Conservation (phyloP, 106 monocot species). For the Alisma plantagoaquatica region DNA sequence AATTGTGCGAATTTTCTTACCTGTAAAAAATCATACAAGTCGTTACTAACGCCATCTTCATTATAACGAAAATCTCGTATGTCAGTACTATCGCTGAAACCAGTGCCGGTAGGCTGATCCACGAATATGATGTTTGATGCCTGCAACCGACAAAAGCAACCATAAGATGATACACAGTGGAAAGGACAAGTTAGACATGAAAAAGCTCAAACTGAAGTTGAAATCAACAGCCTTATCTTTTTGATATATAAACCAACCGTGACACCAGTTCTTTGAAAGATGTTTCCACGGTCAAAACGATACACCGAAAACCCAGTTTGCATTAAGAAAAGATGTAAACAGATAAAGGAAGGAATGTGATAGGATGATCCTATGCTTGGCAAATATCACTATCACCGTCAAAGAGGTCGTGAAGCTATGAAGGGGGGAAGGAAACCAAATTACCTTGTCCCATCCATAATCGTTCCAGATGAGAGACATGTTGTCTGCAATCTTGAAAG, state of each 20-base stretch:
- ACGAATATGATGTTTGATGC: constrained; percentile 42
- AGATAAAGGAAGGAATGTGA: neutral
- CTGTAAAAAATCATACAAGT: constrained; percentile 44
- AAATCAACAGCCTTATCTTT: neutral
- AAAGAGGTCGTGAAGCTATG: too few species aligned
- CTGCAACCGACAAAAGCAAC: too few species aligned
- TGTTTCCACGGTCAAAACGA: too few species aligned
- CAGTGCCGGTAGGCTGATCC: constrained; percentile 48
- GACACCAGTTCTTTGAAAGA: too few species aligned
- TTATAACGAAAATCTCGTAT: constrained; percentile 31
- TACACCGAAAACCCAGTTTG: too few species aligned
- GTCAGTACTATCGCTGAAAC: constrained; percentile 42
- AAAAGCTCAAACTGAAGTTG: too few species aligned
- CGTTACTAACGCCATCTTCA: constrained; percentile 36
- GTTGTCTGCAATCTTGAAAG: constrained; percentile 44
- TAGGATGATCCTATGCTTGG: too few species aligned
- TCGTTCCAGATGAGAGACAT: constrained; percentile 56
- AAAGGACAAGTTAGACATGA: too few species aligned
- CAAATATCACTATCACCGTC: too few species aligned
- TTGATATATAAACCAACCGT: too few species aligned
- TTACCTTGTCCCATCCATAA: constrained; percentile 61
- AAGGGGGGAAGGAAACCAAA: neutral
- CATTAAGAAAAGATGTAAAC: too few species aligned
- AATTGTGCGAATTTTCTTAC: neutral
- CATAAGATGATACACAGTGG: too few species aligned